Conservation (phyloP, 1,139 yeast genomes). For the Candida sp. region DNA sequence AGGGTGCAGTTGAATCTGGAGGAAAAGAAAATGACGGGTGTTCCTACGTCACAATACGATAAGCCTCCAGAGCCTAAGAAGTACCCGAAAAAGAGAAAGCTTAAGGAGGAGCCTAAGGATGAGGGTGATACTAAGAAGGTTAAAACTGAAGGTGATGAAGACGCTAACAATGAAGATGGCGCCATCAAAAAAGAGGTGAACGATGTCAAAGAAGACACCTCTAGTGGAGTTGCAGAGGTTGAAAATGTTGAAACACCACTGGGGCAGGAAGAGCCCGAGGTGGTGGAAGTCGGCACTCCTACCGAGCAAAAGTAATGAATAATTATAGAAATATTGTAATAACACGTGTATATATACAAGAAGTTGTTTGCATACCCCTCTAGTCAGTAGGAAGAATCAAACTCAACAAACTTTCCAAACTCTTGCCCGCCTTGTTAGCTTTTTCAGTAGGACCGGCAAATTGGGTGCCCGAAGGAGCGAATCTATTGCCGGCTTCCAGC, state of each 20-base stretch:
- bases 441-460: conserved; percentile 39
- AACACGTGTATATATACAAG: not conserved
- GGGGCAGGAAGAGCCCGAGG: not conserved
- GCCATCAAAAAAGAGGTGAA: not conserved
- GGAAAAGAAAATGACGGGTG: conserved; percentile 49
- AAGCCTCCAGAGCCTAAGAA: conserved; percentile 15
- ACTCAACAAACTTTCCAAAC: conserved; percentile 39
- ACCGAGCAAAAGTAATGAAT: not conserved
- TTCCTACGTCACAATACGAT: conserved; percentile 19
- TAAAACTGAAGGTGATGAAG: conserved; percentile 8
- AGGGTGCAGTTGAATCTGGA: conserved; percentile 43
- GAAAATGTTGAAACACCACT: not conserved
- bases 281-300: not conserved
- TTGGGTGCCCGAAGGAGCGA: conserved; percentile 35
- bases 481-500: conserved; percentile 34
- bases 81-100: conserved; percentile 36
- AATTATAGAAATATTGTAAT: not conserved
- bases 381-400: conserved; percentile 16
- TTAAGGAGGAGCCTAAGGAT: conserved; percentile 23
- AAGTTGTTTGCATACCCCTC: not conserved
- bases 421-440: conserved; percentile 35
- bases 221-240: not conserved
- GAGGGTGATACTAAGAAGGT: conserved; percentile 19
- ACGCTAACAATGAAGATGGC: conserved; percentile 1
- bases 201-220: not conserved